Evolutionary conservation across 202 grass and related monocot genomes (phyloP), one percentile per base, ranked within the genome.

Genomic region (Dendrocalamus latiflorus): DNA sequence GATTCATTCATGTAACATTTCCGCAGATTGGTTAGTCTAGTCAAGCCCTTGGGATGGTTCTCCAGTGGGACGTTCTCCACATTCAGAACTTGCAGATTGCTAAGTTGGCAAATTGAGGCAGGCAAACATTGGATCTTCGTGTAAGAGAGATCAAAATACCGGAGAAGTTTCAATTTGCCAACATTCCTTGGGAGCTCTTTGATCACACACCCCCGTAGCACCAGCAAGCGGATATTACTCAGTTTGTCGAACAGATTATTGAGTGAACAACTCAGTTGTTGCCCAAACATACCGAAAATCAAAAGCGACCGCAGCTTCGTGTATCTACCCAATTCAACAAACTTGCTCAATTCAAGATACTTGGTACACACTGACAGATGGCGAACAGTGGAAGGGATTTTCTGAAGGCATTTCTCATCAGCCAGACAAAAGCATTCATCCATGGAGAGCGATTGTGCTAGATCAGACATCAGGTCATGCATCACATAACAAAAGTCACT

Each of bases 381-480:
- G 8, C 84, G 88, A 6, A 83, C 16, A 24, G 12, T 68, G 1
- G 21, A 2, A n/a, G 72, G 26, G 49, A 72, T 79, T 75, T 68
- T 22, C 4, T 37, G 34, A 26, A 36, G 4, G 54, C 47, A 78
- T 18, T 51, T 79, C 24, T 22, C 28, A 62, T 68, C 61, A 56
- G 65, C 20, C 41, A 84, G 26, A 11, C 68, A 63, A 55, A 81
- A 72, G 61, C 63, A 81, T 45, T 80, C 48, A 61, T 77, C 37
- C 1, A 14, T 8, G 16, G 81, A 84, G 24, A 91, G 44, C 0
- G 58, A 91, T 36, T 74, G 70, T 51, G 82, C 71, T 6, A 91
- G 26, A 42, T 91, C 85, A 30, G 70, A 83, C 62, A 88, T 82
- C 50, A 85, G 26, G 76, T 91, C 81, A 54, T 88, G 85, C 38